These are phyloP conservation scores for Lenzites betulinus DNA, from an alignment of 768 basidiomycete genomes.

Conservation along the genomic window DNA sequence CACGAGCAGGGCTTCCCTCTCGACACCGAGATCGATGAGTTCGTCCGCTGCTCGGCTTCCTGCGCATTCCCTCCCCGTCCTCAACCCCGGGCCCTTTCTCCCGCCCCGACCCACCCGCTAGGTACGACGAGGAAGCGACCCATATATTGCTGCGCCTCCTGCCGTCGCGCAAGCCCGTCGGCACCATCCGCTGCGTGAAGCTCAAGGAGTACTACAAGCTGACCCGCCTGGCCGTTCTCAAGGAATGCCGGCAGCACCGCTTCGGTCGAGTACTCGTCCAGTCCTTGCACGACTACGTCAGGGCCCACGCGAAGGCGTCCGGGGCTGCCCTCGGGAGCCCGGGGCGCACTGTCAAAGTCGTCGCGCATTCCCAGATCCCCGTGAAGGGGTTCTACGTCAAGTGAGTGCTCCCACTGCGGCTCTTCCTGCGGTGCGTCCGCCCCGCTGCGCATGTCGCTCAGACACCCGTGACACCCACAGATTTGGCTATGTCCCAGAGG, in stretches of 20 bases:
- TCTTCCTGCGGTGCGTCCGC: constrained; percentile 12
- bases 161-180: constrained; percentile 62
- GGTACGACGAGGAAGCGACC: constrained; percentile 61
- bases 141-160: constrained; percentile 74
- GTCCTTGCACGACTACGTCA: constrained; percentile 61
- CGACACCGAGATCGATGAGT: constrained; percentile 79
- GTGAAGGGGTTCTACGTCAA: constrained; percentile 76
- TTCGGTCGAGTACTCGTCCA: constrained; percentile 71
- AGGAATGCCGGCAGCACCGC: constrained; percentile 59
- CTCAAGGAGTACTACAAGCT: constrained; percentile 65
- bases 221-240: constrained; percentile 66
- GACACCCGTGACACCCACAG: constrained; percentile 42
- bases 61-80: background rate
- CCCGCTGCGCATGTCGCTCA: constrained; percentile 19
- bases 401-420: constrained; percentile 44
- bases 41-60: constrained; percentile 29
- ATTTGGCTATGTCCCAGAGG: constrained; percentile 70
- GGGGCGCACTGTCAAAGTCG: constrained; percentile 43
- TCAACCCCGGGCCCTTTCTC: constrained; percentile 11
- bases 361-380: constrained; percentile 71
- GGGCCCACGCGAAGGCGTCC: constrained; percentile 41
- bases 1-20: constrained; percentile 71
- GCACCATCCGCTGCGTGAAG: constrained; percentile 62
- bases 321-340: constrained; percentile 22
- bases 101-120: constrained; percentile 32